Conservation (phyloP, 768 basidiomycete genomes). For the Collybiopsis confluens region DNA sequence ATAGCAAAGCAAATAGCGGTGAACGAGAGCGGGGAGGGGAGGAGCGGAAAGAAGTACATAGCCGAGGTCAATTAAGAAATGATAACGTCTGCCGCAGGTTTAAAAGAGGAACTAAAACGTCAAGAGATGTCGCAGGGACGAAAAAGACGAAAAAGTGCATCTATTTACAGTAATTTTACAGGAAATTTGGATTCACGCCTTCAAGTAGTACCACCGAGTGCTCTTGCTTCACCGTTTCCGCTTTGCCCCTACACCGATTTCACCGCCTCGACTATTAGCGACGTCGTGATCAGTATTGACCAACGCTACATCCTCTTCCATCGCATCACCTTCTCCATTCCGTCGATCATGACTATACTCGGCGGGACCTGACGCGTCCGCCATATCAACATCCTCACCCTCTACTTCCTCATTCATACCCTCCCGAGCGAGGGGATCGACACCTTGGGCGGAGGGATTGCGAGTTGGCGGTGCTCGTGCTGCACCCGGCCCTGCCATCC, state of each 20-base stretch:
- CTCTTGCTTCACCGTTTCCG: constrained; percentile 23
- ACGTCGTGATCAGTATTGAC: constrained; percentile 12
- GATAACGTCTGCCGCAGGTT: no score
- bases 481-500: no score
- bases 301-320: constrained; percentile 8
- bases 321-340: not conserved
- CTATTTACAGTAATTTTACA: no score
- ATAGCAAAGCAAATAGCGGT: no score
- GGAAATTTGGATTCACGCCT: no score
- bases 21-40: no score
- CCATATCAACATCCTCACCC: not conserved
- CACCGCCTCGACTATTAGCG: constrained; percentile 14
- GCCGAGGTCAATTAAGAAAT: no score
- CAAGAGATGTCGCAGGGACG: no score
- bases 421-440: constrained; percentile 8
- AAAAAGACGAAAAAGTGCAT: no score
- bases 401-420: constrained; percentile 9
- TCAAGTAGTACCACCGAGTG: no score
- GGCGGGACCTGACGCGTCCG: not conserved
- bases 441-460: constrained; percentile 7
- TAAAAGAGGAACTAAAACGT: no score
- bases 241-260: constrained; percentile 30
- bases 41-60: no score
- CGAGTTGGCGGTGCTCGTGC: not conserved
- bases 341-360: not conserved